Percentiles rank a stretch among this genome's conserved stretches.
phyloP scores from a whole-genome alignment of 441 rosid species.

The Erodium texanum region DNA sequence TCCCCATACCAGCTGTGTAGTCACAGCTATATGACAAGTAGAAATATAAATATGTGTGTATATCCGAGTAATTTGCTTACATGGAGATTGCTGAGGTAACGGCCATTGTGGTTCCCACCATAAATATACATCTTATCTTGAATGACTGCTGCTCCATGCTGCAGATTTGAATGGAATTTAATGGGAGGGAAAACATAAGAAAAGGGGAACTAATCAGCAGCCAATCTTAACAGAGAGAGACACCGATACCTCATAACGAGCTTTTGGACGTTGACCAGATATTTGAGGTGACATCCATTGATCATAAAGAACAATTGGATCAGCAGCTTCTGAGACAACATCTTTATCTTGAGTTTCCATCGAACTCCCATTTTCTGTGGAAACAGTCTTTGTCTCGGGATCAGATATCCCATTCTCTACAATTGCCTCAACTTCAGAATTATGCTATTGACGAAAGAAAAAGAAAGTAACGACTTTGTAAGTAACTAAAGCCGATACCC shows the following conservation, averaged over 20 bases:
- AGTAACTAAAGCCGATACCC: constrained; percentile 19
- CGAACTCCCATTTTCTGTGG: constrained; percentile 54
- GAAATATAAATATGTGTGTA: background rate
- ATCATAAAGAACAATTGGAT: constrained; percentile 68
- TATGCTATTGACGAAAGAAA: constrained; percentile 31
- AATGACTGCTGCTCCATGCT: constrained; percentile 92
- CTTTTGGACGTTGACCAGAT: constrained; percentile 78
- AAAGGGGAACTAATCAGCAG: constrained; percentile 12
- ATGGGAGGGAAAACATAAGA: constrained; percentile 24
- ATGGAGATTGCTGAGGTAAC: constrained; percentile 87
- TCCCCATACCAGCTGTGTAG: background rate
- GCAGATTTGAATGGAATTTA: constrained; percentile 22
- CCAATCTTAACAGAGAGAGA: constrained; percentile 14
- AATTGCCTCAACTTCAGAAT: constrained; percentile 44
- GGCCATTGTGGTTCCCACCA: constrained; percentile 99
- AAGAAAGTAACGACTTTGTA: background rate
- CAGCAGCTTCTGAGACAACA: constrained; percentile 67
- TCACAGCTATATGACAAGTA: background rate
- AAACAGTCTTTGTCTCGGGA: constrained; percentile 58
- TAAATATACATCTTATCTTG: constrained; percentile 87
- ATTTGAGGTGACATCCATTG: constrained; percentile 75
- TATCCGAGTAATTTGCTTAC: constrained; percentile 41
- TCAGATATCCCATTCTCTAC: constrained; percentile 57
- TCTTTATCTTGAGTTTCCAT: constrained; percentile 81
- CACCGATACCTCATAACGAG: constrained; percentile 77